These are phyloP conservation scores for Aspergillus campestris DNA, from an alignment of 495 filamentous ascomycete genomes.

Conservation along the genomic window DNA sequence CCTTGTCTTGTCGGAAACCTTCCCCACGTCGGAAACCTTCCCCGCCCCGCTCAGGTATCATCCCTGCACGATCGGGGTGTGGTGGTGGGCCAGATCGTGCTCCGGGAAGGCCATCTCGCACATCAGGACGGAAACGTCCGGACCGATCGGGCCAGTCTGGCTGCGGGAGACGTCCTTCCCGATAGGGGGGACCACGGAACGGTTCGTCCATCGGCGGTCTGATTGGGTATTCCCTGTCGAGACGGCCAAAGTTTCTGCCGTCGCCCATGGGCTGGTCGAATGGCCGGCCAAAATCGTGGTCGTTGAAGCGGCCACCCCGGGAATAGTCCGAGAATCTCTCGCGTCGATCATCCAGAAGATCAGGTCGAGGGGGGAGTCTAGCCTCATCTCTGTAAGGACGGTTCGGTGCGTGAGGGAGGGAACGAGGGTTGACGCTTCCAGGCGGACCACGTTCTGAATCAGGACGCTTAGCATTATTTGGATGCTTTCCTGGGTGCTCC, in stretches of 20 bases:
- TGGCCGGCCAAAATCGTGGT: slow-evolving; percentile 25
- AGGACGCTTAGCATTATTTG: slow-evolving; percentile 28
- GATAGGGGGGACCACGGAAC: slow-evolving; percentile 31
- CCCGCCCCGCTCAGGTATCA: slow-evolving; percentile 25
- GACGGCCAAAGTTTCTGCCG: slow-evolving; percentile 22
- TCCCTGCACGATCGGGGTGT: slow-evolving; percentile 27
- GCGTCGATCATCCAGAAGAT: slow-evolving; percentile 30
- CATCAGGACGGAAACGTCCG: slow-evolving; percentile 24
- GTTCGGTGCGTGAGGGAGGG: slow-evolving; percentile 24
- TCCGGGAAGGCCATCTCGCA: slow-evolving; percentile 7
- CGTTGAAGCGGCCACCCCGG: slow-evolving; percentile 28
- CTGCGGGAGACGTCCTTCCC: slow-evolving; percentile 25
- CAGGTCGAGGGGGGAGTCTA: slow-evolving; percentile 30
- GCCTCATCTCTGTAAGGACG: slow-evolving; percentile 21
- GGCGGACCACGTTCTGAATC: slow-evolving; percentile 24
- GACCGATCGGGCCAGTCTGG: slow-evolving; percentile 32
- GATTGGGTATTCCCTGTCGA: slow-evolving; percentile 28
- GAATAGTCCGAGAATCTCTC: slow-evolving; percentile 31
- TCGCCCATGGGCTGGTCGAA: slow-evolving; percentile 26
- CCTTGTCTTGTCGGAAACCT: slow-evolving; percentile 23
- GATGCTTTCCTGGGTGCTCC: slow-evolving; percentile 18
- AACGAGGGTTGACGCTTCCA: slow-evolving; percentile 15
- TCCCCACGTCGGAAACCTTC: slow-evolving; percentile 30
- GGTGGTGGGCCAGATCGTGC: slow-evolving; percentile 16
- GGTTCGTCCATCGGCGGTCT: slow-evolving; percentile 32